Conservation (phyloP, 2,329 filamentous ascomycete genomes). For the Nigrograna mackinnonii region DNA sequence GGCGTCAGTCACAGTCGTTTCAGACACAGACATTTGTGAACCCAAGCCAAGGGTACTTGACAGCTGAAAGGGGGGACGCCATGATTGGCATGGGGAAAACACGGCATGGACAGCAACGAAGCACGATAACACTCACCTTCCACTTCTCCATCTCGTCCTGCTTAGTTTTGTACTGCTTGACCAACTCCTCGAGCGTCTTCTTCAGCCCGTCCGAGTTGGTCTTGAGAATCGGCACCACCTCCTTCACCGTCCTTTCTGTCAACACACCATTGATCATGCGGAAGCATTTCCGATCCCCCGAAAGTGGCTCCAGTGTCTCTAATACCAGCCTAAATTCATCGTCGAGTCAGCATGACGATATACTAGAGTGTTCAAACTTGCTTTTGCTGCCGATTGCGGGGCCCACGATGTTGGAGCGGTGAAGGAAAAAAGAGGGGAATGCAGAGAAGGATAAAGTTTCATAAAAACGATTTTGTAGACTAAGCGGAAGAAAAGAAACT, state of each 20-base stretch:
- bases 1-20: conserved; percentile 12
- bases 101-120: too few relatives aligned
- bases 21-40: too few relatives aligned
- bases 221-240: conserved; percentile 86
- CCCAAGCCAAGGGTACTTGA: too few relatives aligned
- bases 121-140: conserved; percentile 78
- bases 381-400: too few relatives aligned
- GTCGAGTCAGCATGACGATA: conserved; percentile 19
- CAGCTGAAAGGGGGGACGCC: too few relatives aligned
- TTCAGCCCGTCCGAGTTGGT: conserved; percentile 93
- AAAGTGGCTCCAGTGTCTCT: conserved; percentile 83
- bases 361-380: conserved; percentile 2
- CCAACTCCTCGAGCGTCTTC: conserved; percentile 89
- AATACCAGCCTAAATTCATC: conserved; percentile 87
- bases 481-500: too few relatives aligned
- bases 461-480: too few relatives aligned
- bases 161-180: conserved; percentile 95
- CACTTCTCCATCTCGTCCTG: conserved; percentile 96
- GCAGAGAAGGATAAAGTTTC: conserved; percentile 9
- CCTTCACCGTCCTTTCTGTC: conserved; percentile 89
- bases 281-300: conserved; percentile 91
- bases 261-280: conserved; percentile 98
- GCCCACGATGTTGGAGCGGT: neutral
- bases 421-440: conserved; percentile 23
- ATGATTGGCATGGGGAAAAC: neutral